A percentile compares a stretch with the other conserved stretches of the same genome.
phyloP scores from a whole-genome alignment of 495 filamentous ascomycete species.

The Penicillium flavigenum region DNA sequence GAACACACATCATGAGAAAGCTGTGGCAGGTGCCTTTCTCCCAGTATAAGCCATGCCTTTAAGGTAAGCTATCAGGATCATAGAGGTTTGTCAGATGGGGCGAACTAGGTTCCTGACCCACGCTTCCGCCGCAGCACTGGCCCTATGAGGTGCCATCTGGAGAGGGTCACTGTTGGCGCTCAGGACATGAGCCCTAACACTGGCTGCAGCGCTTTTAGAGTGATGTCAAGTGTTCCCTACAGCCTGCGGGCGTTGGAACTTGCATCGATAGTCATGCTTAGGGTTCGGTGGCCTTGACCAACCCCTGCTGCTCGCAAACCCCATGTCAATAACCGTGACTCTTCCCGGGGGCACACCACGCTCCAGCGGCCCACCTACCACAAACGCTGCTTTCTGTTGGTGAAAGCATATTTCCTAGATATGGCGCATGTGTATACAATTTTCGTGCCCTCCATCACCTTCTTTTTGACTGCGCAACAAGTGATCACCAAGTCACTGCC shows the following conservation, averaged over 20 bases:
- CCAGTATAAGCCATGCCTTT: slow-evolving; percentile 15
- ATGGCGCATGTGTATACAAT: slow-evolving; percentile 9
- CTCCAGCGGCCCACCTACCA: slow-evolving; percentile 36
- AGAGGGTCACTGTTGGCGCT: slow-evolving; percentile 22
- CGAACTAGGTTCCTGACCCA: slow-evolving; percentile 22
- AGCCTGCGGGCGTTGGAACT: slow-evolving; percentile 28
- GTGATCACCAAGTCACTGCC: slow-evolving; percentile 25
- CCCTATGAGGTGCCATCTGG: slow-evolving; percentile 26
- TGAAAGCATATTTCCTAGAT: slow-evolving; percentile 7
- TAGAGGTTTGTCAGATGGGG: slow-evolving; percentile 27
- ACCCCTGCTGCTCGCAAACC: slow-evolving; percentile 15
- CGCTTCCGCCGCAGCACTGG: slow-evolving; percentile 34
- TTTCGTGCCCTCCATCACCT: slow-evolving; percentile 13
- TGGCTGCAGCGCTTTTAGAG: slow-evolving; percentile 8
- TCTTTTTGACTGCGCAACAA: slow-evolving; percentile 15
- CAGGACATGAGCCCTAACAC: slow-evolving; percentile 23
- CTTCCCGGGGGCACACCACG: slow-evolving; percentile 18
- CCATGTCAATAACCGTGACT: slow-evolving; percentile 19
- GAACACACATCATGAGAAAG: slow-evolving; percentile 10
- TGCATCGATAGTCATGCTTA: slow-evolving; percentile 22
- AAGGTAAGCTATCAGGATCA: background rate
- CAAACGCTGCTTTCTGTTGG: slow-evolving; percentile 34
- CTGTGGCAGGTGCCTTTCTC: slow-evolving; percentile 22
- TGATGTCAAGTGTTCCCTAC: slow-evolving; percentile 39
- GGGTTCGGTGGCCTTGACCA: slow-evolving; percentile 22